Percentiles rank a stretch among this genome's conserved stretches.
Evolutionary conservation across 2,329 filamentous ascomycete genomes (phyloP).

Genomic region (Cladosporium sp.): DNA sequence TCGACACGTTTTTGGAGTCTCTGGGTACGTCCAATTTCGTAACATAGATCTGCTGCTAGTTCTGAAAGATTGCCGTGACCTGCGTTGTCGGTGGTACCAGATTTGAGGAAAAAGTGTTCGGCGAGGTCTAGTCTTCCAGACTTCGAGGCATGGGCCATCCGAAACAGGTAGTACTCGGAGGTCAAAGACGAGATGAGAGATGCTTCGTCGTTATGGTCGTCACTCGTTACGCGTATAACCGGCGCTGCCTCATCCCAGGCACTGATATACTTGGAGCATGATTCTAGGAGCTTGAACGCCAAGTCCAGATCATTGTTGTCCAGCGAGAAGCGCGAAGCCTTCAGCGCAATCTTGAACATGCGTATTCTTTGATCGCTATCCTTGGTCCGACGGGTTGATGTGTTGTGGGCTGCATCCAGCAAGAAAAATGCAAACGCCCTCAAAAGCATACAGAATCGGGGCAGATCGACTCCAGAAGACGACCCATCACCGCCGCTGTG

Average conservation of each 20-base stretch:
- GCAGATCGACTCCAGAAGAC: background rate
- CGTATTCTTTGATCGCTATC: slow-evolving; percentile 42
- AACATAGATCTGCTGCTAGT: slow-evolving; percentile 62
- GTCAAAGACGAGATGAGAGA: slow-evolving; percentile 41
- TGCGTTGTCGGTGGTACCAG: slow-evolving; percentile 37
- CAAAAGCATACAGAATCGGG: slow-evolving; percentile 30
- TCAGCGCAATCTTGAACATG: slow-evolving; percentile 64
- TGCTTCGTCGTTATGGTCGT: slow-evolving; percentile 24
- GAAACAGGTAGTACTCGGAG: slow-evolving; percentile 62
- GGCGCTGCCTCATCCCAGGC: slow-evolving; percentile 24
- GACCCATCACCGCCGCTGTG: slow-evolving; percentile 14
- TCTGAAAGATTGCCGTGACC: slow-evolving; percentile 53
- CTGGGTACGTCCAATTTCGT: slow-evolving; percentile 65
- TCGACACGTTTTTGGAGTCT: slow-evolving; percentile 49
- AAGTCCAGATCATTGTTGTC: slow-evolving; percentile 54
- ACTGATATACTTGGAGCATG: slow-evolving; percentile 51
- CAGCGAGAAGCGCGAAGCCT: slow-evolving; percentile 60
- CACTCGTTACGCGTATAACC: slow-evolving; percentile 16
- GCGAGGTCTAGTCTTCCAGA: slow-evolving; percentile 70
- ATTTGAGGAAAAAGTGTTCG: slow-evolving; percentile 69
- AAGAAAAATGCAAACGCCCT: slow-evolving; percentile 63
- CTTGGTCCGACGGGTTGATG: slow-evolving; percentile 18
- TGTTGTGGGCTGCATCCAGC: slow-evolving; percentile 54
- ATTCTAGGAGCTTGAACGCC: slow-evolving; percentile 60
- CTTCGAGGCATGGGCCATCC: slow-evolving; percentile 70